phyloP scores from a whole-genome alignment of 805 yeast species.

The Jamesozyma spencerorum region DNA sequence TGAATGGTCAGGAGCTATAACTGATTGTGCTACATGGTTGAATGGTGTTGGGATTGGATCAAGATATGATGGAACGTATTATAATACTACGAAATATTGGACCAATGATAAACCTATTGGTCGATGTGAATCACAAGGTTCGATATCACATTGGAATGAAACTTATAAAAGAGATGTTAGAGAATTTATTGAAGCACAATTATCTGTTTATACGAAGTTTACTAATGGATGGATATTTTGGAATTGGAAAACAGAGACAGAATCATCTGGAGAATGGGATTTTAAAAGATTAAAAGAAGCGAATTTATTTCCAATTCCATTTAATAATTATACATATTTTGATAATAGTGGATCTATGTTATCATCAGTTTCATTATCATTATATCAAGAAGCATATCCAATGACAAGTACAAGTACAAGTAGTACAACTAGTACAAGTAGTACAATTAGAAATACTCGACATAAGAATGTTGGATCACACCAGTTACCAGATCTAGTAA shows the following conservation, averaged over 20 bases:
- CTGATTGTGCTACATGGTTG: conserved; percentile 63
- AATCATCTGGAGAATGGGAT: conserved; percentile 60
- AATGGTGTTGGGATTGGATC: conserved; percentile 64
- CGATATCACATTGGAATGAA: conserved; percentile 34
- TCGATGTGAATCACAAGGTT: conserved; percentile 35
- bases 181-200: conserved; percentile 50
- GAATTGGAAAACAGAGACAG: conserved; percentile 62
- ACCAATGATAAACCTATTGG: conserved; percentile 27
- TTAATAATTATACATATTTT: conserved; percentile 43
- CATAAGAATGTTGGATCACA: too few species aligned
- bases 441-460: neutral
- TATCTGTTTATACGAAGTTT: conserved; percentile 40
- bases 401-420: neutral
- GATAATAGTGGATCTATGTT: conserved; percentile 18
- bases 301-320: conserved; percentile 55
- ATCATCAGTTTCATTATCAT: conserved; percentile 9
- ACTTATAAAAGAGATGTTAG: conserved; percentile 38
- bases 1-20: conserved; percentile 63
- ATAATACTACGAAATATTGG: conserved; percentile 14
- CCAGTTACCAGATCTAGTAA: neutral
- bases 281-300: conserved; percentile 39
- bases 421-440: neutral
- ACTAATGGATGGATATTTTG: conserved; percentile 60
- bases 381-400: conserved; percentile 11
- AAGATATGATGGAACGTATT: conserved; percentile 45